Conservation (phyloP, 164 flowering plant species). For the Euptelea pleiosperma region DNA sequence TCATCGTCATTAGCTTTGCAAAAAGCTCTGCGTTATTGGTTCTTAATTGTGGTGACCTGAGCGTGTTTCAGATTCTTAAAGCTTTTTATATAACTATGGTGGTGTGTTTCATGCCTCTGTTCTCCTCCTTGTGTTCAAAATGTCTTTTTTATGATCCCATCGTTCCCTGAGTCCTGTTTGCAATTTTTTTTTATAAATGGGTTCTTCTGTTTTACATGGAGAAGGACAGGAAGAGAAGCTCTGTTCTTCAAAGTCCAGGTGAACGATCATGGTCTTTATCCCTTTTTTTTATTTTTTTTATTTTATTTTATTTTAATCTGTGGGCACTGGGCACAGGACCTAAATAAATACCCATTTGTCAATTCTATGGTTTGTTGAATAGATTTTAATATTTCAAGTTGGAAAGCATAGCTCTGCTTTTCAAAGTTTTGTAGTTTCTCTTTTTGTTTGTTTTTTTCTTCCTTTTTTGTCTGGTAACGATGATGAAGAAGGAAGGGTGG, state of each 20-base stretch:
- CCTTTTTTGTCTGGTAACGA: background rate
- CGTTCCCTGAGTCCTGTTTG: background rate
- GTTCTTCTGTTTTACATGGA: slow-evolving; percentile 16
- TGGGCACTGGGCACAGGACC: background rate
- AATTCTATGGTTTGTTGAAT: background rate
- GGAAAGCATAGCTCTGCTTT: background rate
- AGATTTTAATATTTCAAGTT: background rate
- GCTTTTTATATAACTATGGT: background rate
- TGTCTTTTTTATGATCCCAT: slow-evolving; percentile 3
- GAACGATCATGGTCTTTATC: background rate
- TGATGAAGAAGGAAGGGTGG: slow-evolving; percentile 1
- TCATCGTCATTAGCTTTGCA: slow-evolving; percentile 26
- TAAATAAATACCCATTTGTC: slow-evolving; percentile 1
- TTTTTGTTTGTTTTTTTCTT: background rate
- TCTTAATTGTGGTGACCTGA: slow-evolving; percentile 4
- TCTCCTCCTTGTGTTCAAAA: background rate
- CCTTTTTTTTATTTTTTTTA: background rate
- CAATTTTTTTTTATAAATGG: slow-evolving; percentile 13
- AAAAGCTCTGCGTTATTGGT: slow-evolving; percentile 19
- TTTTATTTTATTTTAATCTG: background rate
- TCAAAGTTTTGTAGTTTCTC: too few relatives aligned
- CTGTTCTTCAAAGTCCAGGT: slow-evolving; percentile 22
- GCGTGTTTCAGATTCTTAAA: slow-evolving; percentile 17
- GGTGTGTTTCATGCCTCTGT: slow-evolving; percentile 19
- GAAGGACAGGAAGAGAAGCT: slow-evolving; percentile 15